These are phyloP conservation scores for Hymenoscyphus albidus DNA, from an alignment of 2,329 filamentous ascomycete genomes.

Conservation along the genomic window DNA sequence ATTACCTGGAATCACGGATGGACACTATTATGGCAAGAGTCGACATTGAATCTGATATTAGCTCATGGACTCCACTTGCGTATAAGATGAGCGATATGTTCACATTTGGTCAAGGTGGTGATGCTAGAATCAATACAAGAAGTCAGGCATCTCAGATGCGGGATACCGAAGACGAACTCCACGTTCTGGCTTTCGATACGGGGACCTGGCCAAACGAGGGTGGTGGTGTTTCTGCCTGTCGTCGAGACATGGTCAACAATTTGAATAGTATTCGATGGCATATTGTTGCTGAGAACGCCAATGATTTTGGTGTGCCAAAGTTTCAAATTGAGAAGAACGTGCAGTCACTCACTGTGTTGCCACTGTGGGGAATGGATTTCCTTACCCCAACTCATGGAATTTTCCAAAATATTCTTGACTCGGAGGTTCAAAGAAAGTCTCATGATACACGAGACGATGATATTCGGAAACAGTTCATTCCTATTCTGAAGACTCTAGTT, in stretches of 20 bases:
- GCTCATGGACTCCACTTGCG: conserved; percentile 31
- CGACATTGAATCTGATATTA: conserved; percentile 32
- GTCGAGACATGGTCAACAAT: conserved; percentile 48
- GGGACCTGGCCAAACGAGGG: conserved; percentile 14
- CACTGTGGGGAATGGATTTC: conserved; percentile 48
- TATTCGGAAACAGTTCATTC: conserved; percentile 51
- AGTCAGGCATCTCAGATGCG: conserved; percentile 28
- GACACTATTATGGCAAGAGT: conserved; percentile 32
- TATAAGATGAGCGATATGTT: conserved; percentile 37
- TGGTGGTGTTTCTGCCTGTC: conserved; percentile 38
- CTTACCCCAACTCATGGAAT: conserved; percentile 47
- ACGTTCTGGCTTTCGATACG: conserved; percentile 39
- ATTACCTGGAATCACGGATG: conserved; percentile 37
- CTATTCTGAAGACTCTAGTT: conserved; percentile 47
- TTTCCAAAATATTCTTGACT: conserved; percentile 46
- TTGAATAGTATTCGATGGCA: conserved; percentile 47
- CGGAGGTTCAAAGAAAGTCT: conserved; percentile 44
- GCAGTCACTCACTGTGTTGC: conserved; percentile 46
- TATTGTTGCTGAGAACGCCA: conserved; percentile 49
- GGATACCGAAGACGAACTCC: conserved; percentile 32
- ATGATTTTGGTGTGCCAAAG: conserved; percentile 47
- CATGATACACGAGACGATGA: conserved; percentile 41
- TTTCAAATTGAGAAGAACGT: conserved; percentile 48
- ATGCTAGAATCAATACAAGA: conserved; percentile 35
- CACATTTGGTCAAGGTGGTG: conserved; percentile 36